Conservation (phyloP, 768 basidiomycete species). For the Kwoniella sp. region DNA sequence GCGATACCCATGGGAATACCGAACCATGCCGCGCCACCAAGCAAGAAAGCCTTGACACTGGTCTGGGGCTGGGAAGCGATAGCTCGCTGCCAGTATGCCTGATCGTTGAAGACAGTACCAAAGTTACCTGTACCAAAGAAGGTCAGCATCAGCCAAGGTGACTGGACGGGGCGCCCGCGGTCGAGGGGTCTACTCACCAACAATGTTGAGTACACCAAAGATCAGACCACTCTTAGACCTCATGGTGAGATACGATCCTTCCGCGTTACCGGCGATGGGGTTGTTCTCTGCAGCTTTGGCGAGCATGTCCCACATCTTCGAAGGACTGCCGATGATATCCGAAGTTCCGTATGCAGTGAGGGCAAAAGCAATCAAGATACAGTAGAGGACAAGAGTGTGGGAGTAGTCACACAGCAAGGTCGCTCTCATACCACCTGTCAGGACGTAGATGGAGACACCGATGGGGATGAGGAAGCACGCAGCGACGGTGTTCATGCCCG, state of each 20-base stretch:
- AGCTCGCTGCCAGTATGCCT: slow-evolving; percentile 87
- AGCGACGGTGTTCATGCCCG: slow-evolving; percentile 86
- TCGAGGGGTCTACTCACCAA: slow-evolving; percentile 53
- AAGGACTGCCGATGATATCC: slow-evolving; percentile 70
- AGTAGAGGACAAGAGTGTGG: slow-evolving; percentile 81
- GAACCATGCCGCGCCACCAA: slow-evolving; percentile 91
- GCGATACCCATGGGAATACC: slow-evolving; percentile 79
- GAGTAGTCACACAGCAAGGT: slow-evolving; percentile 62
- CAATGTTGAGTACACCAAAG: slow-evolving; percentile 82
- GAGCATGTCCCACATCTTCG: slow-evolving; percentile 77
- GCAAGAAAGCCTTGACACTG: slow-evolving; percentile 86
- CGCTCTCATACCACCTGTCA: slow-evolving; percentile 56
- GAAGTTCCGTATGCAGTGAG: slow-evolving; percentile 83
- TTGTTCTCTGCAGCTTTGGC: slow-evolving; percentile 60
- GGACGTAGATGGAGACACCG: slow-evolving; percentile 76
- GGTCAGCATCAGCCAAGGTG: background rate
- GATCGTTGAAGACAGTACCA: slow-evolving; percentile 59
- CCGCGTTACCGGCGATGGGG: slow-evolving; percentile 79
- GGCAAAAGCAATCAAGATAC: slow-evolving; percentile 72
- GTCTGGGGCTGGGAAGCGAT: slow-evolving; percentile 80
- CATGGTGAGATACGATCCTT: slow-evolving; percentile 82
- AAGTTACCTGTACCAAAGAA: slow-evolving; percentile 15
- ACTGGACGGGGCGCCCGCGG: too few relatives aligned
- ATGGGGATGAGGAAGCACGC: slow-evolving; percentile 82
- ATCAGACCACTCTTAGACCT: slow-evolving; percentile 74